Percentiles rank a stretch among this genome's conserved stretches.
Conservation (phyloP, 306 rosid genomes). For the Trichosanthes cucumerina region DNA sequence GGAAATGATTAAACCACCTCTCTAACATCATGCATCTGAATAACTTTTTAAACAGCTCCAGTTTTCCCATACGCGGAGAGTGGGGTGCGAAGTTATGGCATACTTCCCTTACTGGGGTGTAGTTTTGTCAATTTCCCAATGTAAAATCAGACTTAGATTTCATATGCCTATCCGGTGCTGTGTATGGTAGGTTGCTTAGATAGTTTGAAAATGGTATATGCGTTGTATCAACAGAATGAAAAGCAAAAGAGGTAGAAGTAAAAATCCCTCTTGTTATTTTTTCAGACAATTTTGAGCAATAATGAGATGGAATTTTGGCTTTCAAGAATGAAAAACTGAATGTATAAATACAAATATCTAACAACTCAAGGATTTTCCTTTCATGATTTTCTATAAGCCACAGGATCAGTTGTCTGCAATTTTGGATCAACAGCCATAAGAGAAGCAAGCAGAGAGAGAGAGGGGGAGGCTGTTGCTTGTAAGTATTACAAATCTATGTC, state of each 20-base stretch:
- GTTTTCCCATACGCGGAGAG: neutral
- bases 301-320: neutral
- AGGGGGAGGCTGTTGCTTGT: neutral
- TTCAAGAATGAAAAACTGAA: neutral
- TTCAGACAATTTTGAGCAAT: slow-evolving; percentile 4
- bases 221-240: slow-evolving; percentile 2
- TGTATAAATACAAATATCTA: neutral
- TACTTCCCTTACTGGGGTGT: neutral
- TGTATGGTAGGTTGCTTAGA: slow-evolving; percentile 4
- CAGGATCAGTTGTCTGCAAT: neutral
- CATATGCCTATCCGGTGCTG: neutral
- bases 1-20: slow-evolving; percentile 33
- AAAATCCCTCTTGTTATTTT: neutral
- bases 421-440: neutral
- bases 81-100: neutral
- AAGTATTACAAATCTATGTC: neutral
- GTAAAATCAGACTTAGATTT: neutral
- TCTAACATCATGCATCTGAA: slow-evolving; percentile 9
- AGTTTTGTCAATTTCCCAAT: neutral
- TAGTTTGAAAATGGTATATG: neutral
- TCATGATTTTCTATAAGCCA: neutral
- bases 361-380: neutral
- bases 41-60: neutral
- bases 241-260: neutral
- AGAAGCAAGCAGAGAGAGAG: neutral